These are phyloP conservation scores for Neopestalotiopsis clavispora DNA, from an alignment of 2,329 filamentous ascomycete genomes.

Conservation along the genomic window DNA sequence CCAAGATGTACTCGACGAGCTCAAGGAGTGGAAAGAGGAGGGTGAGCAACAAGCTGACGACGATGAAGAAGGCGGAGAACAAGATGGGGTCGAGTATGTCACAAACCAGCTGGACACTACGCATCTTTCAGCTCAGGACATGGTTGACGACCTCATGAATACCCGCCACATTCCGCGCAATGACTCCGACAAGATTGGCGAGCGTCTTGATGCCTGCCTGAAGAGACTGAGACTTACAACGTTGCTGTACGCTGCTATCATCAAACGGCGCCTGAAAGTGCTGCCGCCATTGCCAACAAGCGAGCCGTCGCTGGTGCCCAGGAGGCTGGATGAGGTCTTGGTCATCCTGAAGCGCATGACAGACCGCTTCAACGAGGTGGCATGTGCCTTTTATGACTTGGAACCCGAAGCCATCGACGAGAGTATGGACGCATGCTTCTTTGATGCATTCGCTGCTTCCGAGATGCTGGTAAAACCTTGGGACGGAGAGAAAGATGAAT, in stretches of 20 bases:
- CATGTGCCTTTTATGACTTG: slow-evolving; percentile 73
- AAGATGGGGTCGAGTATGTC: slow-evolving; percentile 47
- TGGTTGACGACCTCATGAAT: slow-evolving; percentile 72
- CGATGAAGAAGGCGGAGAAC: slow-evolving; percentile 53
- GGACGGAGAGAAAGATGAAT: slow-evolving; percentile 73
- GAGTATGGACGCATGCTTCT: slow-evolving; percentile 63
- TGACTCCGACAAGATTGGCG: slow-evolving; percentile 67
- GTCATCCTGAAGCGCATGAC: slow-evolving; percentile 63
- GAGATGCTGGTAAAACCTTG: slow-evolving; percentile 64
- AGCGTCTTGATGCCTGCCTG: slow-evolving; percentile 67
- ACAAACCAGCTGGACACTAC: slow-evolving; percentile 35
- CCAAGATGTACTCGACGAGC: slow-evolving; percentile 81
- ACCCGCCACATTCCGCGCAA: slow-evolving; percentile 66
- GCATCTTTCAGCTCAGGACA: slow-evolving; percentile 54
- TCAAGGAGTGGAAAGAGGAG: slow-evolving; percentile 87
- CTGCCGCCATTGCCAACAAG: slow-evolving; percentile 49
- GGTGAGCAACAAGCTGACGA: slow-evolving; percentile 64
- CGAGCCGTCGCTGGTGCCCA: slow-evolving; percentile 37
- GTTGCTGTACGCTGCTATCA: slow-evolving; percentile 71
- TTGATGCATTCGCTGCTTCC: slow-evolving; percentile 60
- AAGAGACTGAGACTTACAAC: slow-evolving; percentile 70
- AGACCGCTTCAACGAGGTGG: slow-evolving; percentile 72
- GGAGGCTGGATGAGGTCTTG: slow-evolving; percentile 61
- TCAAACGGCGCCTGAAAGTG: slow-evolving; percentile 71
- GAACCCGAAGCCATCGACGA: slow-evolving; percentile 63